Percentiles rank a stretch among this genome's conserved stretches.
Conservation (phyloP, 345 rosid genomes). For the Anacardium occidentale region DNA sequence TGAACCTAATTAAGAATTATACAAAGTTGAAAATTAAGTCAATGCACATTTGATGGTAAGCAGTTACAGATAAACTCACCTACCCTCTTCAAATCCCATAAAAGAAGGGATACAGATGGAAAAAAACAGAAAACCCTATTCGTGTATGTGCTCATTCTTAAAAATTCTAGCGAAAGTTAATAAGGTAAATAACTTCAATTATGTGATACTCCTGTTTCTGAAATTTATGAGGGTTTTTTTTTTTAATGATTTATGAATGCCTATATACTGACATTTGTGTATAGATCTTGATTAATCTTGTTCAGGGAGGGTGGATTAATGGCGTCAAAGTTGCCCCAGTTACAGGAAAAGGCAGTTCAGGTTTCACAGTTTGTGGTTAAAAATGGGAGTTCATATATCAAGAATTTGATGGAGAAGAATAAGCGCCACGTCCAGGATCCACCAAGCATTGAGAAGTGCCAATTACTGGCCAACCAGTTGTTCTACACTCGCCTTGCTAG, state of each 20-base stretch:
- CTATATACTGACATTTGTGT: not conserved
- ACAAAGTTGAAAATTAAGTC: not conserved
- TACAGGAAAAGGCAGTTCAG: slow-evolving; percentile 39
- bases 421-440: slow-evolving; percentile 47
- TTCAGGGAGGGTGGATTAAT: slow-evolving; percentile 1
- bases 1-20: no score
- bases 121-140: not conserved
- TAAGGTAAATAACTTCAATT: not conserved
- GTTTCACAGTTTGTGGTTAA: slow-evolving; percentile 32
- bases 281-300: not conserved
- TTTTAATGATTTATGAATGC: no score
- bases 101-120: not conserved
- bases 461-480: slow-evolving; percentile 40
- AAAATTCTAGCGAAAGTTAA: not conserved
- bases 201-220: no score
- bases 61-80: not conserved
- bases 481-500: slow-evolving; percentile 50
- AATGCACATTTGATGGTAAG: not conserved
- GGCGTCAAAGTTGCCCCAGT: slow-evolving; percentile 42
- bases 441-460: slow-evolving; percentile 36
- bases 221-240: no score
- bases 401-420: slow-evolving; percentile 39
- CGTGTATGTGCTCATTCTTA: not conserved
- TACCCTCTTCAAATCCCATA: not conserved
- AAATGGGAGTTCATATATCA: slow-evolving; percentile 44